Evolutionary conservation across 2,329 filamentous ascomycete species (phyloP).

Genomic region (Myriangium duriaei): DNA sequence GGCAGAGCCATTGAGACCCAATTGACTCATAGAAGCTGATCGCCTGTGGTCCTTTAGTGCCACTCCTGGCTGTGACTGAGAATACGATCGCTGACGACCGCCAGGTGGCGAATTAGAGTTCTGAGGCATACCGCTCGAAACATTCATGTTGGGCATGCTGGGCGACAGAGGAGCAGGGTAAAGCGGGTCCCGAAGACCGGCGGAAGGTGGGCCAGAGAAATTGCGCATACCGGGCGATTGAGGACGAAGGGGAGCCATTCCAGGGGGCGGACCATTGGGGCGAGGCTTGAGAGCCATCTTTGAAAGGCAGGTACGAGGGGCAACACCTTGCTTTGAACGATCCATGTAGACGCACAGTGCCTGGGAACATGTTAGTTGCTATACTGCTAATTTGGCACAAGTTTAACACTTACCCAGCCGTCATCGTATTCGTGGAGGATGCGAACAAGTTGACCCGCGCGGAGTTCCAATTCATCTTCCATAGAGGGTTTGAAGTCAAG

Average conservation of each 20-base stretch:
- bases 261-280: slow-evolving; percentile 43
- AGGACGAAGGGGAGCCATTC: slow-evolving; percentile 19
- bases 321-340: slow-evolving; percentile 82
- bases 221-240: slow-evolving; percentile 19
- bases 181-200: slow-evolving; percentile 5
- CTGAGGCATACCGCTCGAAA: not conserved
- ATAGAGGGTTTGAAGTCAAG: slow-evolving; percentile 88
- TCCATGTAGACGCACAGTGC: slow-evolving; percentile 86
- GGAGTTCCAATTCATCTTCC: slow-evolving; percentile 78
- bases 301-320: slow-evolving; percentile 85
- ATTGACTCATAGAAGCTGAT: slow-evolving; percentile 5
- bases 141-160: slow-evolving; percentile 7
- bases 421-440: slow-evolving; percentile 95
- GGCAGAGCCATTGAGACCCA: slow-evolving; percentile 7
- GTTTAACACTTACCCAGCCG: slow-evolving; percentile 73
- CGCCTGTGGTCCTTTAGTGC: slow-evolving; percentile 4
- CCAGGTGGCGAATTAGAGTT: not conserved
- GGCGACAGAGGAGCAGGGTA: slow-evolving; percentile 8
- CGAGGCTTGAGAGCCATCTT: slow-evolving; percentile 84
- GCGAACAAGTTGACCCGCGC: slow-evolving; percentile 70
- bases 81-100: not conserved
- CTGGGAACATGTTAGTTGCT: slow-evolving; percentile 33
- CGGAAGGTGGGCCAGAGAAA: slow-evolving; percentile 13
- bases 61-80: not conserved
- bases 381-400: not conserved